Evolutionary conservation across 2,329 filamentous ascomycete species (phyloP).

Genomic region (Huntiella omanensis): DNA sequence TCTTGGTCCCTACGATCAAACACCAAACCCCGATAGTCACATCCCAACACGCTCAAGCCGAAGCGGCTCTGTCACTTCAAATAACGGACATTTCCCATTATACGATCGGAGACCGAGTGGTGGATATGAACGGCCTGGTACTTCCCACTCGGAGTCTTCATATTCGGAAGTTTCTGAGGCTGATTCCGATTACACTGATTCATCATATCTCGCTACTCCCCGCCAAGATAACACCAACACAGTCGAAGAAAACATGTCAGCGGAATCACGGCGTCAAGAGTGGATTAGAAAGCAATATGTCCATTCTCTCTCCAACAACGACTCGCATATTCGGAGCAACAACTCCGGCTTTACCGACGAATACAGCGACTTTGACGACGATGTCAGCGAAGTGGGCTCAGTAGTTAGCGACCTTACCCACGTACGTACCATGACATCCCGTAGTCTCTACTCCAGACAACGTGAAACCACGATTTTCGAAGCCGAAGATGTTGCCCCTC

Average conservation of each 20-base stretch:
- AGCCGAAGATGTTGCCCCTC: constrained; percentile 9
- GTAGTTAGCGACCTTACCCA: constrained; percentile 11
- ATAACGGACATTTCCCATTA: background rate
- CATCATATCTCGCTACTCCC: constrained; percentile 8
- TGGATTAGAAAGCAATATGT: constrained; percentile 11
- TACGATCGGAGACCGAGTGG: constrained; percentile 1
- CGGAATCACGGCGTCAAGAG: constrained; percentile 10
- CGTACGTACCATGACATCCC: constrained; percentile 10
- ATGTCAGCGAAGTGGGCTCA: constrained; percentile 10
- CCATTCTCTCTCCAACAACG: constrained; percentile 9
- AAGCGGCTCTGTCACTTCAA: constrained; percentile 5
- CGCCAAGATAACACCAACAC: constrained; percentile 3
- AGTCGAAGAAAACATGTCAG: constrained; percentile 8
- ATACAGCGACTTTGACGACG: constrained; percentile 9
- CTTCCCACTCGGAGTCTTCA: constrained; percentile 10
- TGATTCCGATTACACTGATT: constrained; percentile 9
- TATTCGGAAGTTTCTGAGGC: constrained; percentile 9
- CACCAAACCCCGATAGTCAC: background rate
- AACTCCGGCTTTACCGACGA: constrained; percentile 8
- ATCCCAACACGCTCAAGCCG: background rate
- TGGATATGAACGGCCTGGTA: constrained; percentile 6
- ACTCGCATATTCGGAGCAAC: background rate
- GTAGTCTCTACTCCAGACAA: constrained; percentile 9
- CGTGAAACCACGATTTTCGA: constrained; percentile 10
- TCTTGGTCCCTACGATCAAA: constrained; percentile 9